Evolutionary conservation across 345 rosid species (phyloP), one percentile per base, ranked within the genome.

Genomic region (Cochlearia excelsa): DNA sequence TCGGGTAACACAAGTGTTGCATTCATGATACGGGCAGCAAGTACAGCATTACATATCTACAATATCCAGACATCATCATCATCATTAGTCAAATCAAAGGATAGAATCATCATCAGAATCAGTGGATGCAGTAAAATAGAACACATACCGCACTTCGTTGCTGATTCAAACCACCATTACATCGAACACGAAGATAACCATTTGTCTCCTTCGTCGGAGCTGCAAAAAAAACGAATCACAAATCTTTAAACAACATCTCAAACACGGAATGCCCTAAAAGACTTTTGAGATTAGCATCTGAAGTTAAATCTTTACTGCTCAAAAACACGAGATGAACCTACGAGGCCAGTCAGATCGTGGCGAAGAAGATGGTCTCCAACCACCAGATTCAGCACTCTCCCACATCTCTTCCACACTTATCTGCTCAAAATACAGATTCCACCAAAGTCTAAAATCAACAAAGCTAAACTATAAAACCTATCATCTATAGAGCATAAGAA

Each of bases 11-110:
- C 95, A 49, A 93, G 99, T 2, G 96, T 87, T 57, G 99, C 99
- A 78, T 93, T 93, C 99, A 93, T 85, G 75, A 93, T 89, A 68
- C 99, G 80, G 26, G 99, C 99, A 74, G 97, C 97, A 78, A 93
- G 99, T 69, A 93, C 99, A 1, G 97, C 97, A 80, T 93, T 93
- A 71, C 99, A 93, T 51, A 89, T 93, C 99, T 93, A 75, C 46
- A 62, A 67, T 51, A 76, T 45, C 61, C 57, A 42, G 4, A 51
- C 16, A 31, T 70, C 45, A 65, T 16, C 23, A 16, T 16, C 23
- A 16, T 39, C 9, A 64, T 51, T n/a, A 23, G n/a, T 61, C 57
- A 61, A 16, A 29, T 29, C 7, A 11, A 33, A 48, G 55, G 52
- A 61, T 54, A 61, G 6, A 3, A 31, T 16, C 23, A 16, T 16